Evolutionary conservation across 225 moss, liverwort and hornwort genomes (phyloP).

Genomic region (Anthoceros angustus): DNA sequence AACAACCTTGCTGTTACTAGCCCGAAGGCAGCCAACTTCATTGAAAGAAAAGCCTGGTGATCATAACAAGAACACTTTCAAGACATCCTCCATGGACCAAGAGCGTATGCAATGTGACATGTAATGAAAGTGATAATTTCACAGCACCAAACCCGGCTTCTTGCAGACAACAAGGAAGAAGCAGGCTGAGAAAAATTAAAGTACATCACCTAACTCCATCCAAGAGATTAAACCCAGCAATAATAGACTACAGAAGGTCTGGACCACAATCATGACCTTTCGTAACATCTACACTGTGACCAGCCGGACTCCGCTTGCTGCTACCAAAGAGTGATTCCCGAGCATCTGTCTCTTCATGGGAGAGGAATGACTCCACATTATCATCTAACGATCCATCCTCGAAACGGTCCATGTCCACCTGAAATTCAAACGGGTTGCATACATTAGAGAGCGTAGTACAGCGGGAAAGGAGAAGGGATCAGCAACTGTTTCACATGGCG

Average conservation of each 20-base stretch:
- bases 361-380: conserved; percentile 91
- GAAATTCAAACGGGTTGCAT: conserved; percentile 19
- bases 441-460: conserved; percentile 8
- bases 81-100: neutral
- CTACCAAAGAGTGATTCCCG: conserved; percentile 85
- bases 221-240: conserved; percentile 3
- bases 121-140: conserved; percentile 1
- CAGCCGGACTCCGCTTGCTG: conserved; percentile 95
- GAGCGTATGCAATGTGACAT: conserved; percentile 1
- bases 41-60: conserved; percentile 84
- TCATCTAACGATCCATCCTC: conserved; percentile 93
- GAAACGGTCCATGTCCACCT: conserved; percentile 90
- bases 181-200: conserved; percentile 4
- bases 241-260: conserved; percentile 10
- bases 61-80: conserved; percentile 2
- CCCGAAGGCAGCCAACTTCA: conserved; percentile 92
- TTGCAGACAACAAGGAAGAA: conserved; percentile 3
- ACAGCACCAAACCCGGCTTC: conserved; percentile 2
- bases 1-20: conserved; percentile 94
- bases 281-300: conserved; percentile 98
- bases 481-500: neutral
- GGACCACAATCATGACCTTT: conserved; percentile 48
- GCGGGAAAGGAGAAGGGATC: neutral
- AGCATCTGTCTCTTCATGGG: conserved; percentile 95
- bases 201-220: neutral